Conservation (phyloP, 1,139 yeast species). For the Arxiozyma telluris region DNA sequence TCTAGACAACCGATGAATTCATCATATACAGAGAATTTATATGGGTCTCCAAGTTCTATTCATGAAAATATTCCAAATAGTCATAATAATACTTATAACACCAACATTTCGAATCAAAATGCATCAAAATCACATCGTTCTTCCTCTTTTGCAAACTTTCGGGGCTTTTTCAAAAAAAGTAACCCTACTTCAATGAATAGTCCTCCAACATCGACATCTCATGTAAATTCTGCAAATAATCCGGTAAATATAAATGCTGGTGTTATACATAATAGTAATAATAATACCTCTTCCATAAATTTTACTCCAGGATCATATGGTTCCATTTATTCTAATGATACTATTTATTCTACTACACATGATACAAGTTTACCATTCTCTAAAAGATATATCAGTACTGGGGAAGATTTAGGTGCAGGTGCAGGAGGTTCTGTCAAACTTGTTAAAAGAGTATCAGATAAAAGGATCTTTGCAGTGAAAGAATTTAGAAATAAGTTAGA, state of each 20-base stretch:
- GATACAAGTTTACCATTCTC: conserved; percentile 43
- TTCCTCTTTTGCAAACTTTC: conserved; percentile 66
- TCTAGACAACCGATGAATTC: conserved; percentile 28
- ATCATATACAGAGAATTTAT: conserved; percentile 20
- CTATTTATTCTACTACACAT: conserved; percentile 26
- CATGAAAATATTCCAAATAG: conserved; percentile 12
- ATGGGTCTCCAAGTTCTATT: conserved; percentile 24
- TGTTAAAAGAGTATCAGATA: conserved; percentile 60
- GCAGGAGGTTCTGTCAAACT: conserved; percentile 91
- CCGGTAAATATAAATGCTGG: conserved; percentile 11
- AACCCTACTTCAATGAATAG: conserved; percentile 2
- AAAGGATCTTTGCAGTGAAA: conserved; percentile 78
- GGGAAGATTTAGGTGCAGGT: conserved; percentile 88
- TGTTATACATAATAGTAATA: conserved; percentile 8
- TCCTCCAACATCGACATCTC: conserved; percentile 12
- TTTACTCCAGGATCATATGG: conserved; percentile 18
- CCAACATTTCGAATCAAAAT: conserved; percentile 20
- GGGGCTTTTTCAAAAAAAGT: conserved; percentile 47
- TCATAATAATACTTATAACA: not conserved
- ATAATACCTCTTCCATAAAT: conserved; percentile 10
- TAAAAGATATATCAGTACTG: conserved; percentile 71
- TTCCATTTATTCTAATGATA: conserved; percentile 22
- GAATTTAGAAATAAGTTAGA: conserved; percentile 76
- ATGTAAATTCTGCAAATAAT: not conserved
- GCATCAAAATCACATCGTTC: conserved; percentile 36